Percentiles rank a stretch among this genome's conserved stretches.
These are phyloP conservation scores for Penicillium fuscoglaucum DNA, from an alignment of 2,329 filamentous ascomycete species.

Conservation along the genomic window DNA sequence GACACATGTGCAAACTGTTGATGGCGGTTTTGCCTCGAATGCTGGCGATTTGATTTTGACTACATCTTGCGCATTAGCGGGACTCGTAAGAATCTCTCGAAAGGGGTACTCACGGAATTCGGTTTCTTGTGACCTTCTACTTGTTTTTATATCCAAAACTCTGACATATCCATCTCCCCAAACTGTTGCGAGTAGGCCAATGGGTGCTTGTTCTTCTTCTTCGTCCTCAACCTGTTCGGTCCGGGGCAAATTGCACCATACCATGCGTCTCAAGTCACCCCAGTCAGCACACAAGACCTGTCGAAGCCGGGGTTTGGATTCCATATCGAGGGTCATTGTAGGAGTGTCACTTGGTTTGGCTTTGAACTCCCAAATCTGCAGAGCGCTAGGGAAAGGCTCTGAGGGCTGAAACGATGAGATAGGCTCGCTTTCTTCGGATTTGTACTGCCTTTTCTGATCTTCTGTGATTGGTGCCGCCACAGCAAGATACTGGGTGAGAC, in stretches of 20 bases:
- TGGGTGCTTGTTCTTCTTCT: slow-evolving; percentile 28
- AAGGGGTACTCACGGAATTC: slow-evolving; percentile 34
- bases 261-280: slow-evolving; percentile 56
- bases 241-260: slow-evolving; percentile 56
- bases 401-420: slow-evolving; percentile 55
- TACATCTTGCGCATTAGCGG: slow-evolving; percentile 18
- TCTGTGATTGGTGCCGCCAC: slow-evolving; percentile 45
- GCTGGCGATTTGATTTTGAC: slow-evolving; percentile 50
- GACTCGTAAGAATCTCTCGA: not conserved
- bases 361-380: slow-evolving; percentile 62
- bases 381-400: slow-evolving; percentile 48
- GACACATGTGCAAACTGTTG: slow-evolving; percentile 56
- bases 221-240: slow-evolving; percentile 33
- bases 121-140: slow-evolving; percentile 25
- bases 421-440: slow-evolving; percentile 32
- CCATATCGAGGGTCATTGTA: slow-evolving; percentile 47
- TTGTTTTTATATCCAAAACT: slow-evolving; percentile 53
- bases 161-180: slow-evolving; percentile 60
- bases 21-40: slow-evolving; percentile 53
- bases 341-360: slow-evolving; percentile 33
- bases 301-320: slow-evolving; percentile 47
- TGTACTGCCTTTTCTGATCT: slow-evolving; percentile 36
- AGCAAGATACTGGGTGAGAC: slow-evolving; percentile 58
- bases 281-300: slow-evolving; percentile 58
- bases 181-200: slow-evolving; percentile 58